Evolutionary conservation across 139 green algal species (phyloP).

Genomic region (Tetraselmis chui): DNA sequence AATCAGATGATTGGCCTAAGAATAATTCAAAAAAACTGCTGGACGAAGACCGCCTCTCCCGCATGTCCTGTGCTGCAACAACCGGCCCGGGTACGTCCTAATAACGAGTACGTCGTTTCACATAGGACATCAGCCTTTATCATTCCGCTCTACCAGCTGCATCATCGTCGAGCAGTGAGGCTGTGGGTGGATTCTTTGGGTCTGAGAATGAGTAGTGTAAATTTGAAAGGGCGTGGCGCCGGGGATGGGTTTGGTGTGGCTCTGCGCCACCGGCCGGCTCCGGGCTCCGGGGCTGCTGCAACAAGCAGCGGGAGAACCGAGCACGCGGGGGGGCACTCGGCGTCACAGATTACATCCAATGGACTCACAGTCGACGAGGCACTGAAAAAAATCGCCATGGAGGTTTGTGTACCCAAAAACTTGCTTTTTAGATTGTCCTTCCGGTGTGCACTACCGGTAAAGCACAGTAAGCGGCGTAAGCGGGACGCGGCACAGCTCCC

Average conservation of each 20-base stretch:
- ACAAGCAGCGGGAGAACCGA: not conserved
- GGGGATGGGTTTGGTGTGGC: not conserved
- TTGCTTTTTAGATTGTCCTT: not conserved
- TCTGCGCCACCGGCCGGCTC: not conserved
- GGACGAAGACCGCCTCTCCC: no score
- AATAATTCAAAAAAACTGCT: no score
- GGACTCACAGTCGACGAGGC: not conserved
- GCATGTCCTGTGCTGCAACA: no score
- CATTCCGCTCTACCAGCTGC: no score
- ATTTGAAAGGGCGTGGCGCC: not conserved
- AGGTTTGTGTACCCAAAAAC: not conserved
- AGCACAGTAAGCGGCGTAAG: not conserved
- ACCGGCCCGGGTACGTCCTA: no score
- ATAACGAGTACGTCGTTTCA: no score
- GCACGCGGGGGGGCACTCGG: not conserved
- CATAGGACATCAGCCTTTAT: no score
- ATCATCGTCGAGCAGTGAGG: no score
- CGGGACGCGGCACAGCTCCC: not conserved
- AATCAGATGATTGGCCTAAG: no score
- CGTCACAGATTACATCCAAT: not conserved
- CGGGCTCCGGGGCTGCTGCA: not conserved
- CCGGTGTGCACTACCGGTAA: not conserved
- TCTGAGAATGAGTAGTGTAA: not conserved
- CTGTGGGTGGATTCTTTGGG: no score
- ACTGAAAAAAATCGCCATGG: not conserved